Conservation (phyloP, 208 protist species). For the Lotmaria passim region DNA sequence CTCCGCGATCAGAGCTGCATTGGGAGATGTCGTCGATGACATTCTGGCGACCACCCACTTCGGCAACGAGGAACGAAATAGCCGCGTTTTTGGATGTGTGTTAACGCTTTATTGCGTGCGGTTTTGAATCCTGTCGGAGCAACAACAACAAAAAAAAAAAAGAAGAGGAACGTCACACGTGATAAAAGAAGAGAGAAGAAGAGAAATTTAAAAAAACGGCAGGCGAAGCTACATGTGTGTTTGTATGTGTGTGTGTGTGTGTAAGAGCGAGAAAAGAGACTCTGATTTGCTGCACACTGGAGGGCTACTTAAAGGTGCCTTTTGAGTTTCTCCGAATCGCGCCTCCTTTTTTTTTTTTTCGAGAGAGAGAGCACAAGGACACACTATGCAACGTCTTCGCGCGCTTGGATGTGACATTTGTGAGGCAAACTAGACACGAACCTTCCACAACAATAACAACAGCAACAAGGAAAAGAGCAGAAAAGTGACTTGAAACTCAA, state of each 20-base stretch:
- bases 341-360: too few species aligned
- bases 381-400: not conserved
- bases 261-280: not conserved
- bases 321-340: too few species aligned
- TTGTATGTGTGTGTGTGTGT: not conserved
- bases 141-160: not conserved
- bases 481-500: not conserved
- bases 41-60: slow-evolving; percentile 20
- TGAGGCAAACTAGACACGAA: too few species aligned
- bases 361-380: not conserved
- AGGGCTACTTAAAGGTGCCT: too few species aligned
- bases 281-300: too few species aligned
- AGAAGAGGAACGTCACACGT: not conserved
- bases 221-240: too few species aligned
- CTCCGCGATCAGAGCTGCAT: slow-evolving; percentile 62
- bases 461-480: not conserved
- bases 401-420: too few species aligned
- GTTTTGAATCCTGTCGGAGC: slow-evolving; percentile 8
- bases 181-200: not conserved
- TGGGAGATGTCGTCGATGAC: slow-evolving; percentile 26
- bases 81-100: slow-evolving; percentile 33
- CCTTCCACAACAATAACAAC: too few species aligned
- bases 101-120: too few species aligned
- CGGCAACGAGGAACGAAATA: slow-evolving; percentile 18
- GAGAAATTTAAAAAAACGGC: too few species aligned